These are phyloP conservation scores for Infundibulicybe gibba DNA, from an alignment of 768 basidiomycete genomes.

Conservation along the genomic window DNA sequence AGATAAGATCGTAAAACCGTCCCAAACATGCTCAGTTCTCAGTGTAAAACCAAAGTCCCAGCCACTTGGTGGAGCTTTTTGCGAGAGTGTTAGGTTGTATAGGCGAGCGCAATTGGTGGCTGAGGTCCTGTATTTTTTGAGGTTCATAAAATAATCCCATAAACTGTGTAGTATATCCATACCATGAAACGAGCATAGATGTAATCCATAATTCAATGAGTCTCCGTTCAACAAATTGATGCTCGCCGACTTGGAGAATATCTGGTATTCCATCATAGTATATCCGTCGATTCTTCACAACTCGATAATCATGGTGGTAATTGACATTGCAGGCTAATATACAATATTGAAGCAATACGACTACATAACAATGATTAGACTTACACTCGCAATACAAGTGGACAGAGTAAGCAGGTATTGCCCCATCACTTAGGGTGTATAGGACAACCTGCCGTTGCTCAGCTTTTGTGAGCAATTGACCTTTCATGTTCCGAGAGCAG, in stretches of 20 bases:
- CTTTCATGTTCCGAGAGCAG: slow-evolving; percentile 3
- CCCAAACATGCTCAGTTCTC: slow-evolving; percentile 17
- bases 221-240: slow-evolving; percentile 10
- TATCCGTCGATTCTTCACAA: neutral
- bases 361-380: neutral
- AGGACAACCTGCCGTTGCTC: slow-evolving; percentile 12
- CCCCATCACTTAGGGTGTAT: slow-evolving; percentile 13
- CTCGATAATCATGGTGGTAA: too few species aligned
- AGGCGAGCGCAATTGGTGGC: neutral
- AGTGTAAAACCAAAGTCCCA: too few species aligned
- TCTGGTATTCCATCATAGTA: slow-evolving; percentile 12
- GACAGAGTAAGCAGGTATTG: slow-evolving; percentile 16
- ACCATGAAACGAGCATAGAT: slow-evolving; percentile 8
- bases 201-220: slow-evolving; percentile 3
- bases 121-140: neutral
- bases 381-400: slow-evolving; percentile 17
- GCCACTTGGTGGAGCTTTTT: too few species aligned
- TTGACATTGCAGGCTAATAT: slow-evolving; percentile 12
- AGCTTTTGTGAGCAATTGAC: slow-evolving; percentile 12
- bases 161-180: neutral
- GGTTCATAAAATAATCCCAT: neutral
- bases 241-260: slow-evolving; percentile 7
- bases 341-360: neutral
- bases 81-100: neutral
- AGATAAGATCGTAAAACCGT: slow-evolving; percentile 17